Evolutionary conservation across 2,329 filamentous ascomycete genomes (phyloP).

Genomic region (Stachybotrys echinatus): DNA sequence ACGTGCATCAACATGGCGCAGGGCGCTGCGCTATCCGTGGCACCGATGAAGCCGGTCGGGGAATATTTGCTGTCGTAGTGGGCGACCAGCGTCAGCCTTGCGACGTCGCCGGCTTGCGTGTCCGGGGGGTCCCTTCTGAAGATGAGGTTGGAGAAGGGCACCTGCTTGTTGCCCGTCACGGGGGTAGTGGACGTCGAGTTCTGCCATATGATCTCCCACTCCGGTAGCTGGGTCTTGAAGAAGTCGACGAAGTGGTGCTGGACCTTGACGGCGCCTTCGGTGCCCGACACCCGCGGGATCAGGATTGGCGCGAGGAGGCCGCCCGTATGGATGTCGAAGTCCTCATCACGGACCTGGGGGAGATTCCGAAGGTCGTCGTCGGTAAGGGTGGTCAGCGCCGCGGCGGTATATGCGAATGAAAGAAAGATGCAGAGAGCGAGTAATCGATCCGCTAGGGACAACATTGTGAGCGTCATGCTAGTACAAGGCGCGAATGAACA

Average conservation of each 20-base stretch:
- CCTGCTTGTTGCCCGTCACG: conserved; percentile 58
- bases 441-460: background rate
- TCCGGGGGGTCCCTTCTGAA: conserved; percentile 85
- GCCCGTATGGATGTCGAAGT: conserved; percentile 75
- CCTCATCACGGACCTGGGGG: conserved; percentile 58
- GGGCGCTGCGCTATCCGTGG: conserved; percentile 87
- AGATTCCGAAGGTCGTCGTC: conserved; percentile 69
- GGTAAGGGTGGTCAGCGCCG: conserved; percentile 53
- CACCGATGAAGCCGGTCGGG: conserved; percentile 85
- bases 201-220: conserved; percentile 78
- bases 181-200: conserved; percentile 88
- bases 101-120: conserved; percentile 66
- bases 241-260: conserved; percentile 81
- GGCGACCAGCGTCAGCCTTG: conserved; percentile 78
- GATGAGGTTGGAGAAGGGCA: conserved; percentile 86
- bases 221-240: conserved; percentile 67
- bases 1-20: conserved; percentile 92
- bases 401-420: conserved; percentile 15
- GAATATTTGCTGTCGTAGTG: conserved; percentile 86
- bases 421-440: conserved; percentile 9
- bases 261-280: conserved; percentile 64
- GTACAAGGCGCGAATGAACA: too few species aligned
- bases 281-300: conserved; percentile 82
- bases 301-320: conserved; percentile 80
- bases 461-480: too few species aligned